Conservation (phyloP, 148 eudicot genomes). For the Rhododendron mucronatum region DNA sequence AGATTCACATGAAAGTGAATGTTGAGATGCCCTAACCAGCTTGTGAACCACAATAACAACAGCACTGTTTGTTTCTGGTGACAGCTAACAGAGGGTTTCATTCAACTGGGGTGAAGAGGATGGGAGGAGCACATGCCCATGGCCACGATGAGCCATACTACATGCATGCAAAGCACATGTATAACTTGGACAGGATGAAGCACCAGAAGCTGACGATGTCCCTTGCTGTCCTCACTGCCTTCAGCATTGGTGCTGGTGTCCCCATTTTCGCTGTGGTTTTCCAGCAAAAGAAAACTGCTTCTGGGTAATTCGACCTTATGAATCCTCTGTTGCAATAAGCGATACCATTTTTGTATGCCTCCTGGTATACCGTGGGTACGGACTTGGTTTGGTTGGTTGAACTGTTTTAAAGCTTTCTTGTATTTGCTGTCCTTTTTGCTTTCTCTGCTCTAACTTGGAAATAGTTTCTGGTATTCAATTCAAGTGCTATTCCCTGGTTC, state of each 20-base stretch:
- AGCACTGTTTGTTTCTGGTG: too few species aligned
- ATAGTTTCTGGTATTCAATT: background rate
- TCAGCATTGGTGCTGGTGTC: slow-evolving; percentile 72
- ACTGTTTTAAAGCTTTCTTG: background rate
- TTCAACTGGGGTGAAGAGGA: slow-evolving; percentile 72
- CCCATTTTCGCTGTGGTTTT: slow-evolving; percentile 80
- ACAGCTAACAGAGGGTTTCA: too few species aligned
- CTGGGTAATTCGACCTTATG: slow-evolving; percentile 30
- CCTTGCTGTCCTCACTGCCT: slow-evolving; percentile 56
- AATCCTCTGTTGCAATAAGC: slow-evolving; percentile 13
- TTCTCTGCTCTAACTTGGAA: slow-evolving; percentile 5
- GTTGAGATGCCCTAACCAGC: too few species aligned
- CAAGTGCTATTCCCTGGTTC: background rate
- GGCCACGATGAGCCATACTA: slow-evolving; percentile 80
- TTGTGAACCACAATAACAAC: too few species aligned
- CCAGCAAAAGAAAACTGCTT: slow-evolving; percentile 89
- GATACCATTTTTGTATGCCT: slow-evolving; percentile 7
- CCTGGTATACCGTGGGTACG: background rate
- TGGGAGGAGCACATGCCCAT: slow-evolving; percentile 66
- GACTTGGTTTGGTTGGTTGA: slow-evolving; percentile 5
- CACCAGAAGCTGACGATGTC: slow-evolving; percentile 61
- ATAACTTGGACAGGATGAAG: slow-evolving; percentile 95
- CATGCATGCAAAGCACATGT: slow-evolving; percentile 93
- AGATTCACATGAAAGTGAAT: too few species aligned
- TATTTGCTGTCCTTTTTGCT: background rate